Conservation (phyloP, 2,329 filamentous ascomycete genomes). For the Fusarium sp. region DNA sequence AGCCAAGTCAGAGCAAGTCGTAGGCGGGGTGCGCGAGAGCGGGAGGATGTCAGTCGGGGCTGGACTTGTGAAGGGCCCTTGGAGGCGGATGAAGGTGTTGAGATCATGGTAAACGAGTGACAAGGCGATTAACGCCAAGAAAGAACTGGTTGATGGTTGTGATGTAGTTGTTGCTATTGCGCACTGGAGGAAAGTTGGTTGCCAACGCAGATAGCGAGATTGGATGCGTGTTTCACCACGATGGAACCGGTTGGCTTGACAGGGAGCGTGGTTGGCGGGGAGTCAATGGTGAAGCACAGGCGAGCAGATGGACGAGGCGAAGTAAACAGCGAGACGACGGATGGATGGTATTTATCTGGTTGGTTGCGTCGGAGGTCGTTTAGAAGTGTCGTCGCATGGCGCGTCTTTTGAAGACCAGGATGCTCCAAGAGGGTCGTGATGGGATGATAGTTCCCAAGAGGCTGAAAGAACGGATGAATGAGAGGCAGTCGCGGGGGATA, state of each 20-base stretch:
- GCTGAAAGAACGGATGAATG: constrained; percentile 23
- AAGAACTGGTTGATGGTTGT: background rate
- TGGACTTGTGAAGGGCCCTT: background rate
- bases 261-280: constrained; percentile 23
- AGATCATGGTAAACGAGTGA: constrained; percentile 37
- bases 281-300: constrained; percentile 18
- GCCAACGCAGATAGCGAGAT: constrained; percentile 30
- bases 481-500: constrained; percentile 13
- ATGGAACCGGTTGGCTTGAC: constrained; percentile 29
- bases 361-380: constrained; percentile 7
- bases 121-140: constrained; percentile 27
- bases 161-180: constrained; percentile 3
- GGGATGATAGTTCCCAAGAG: background rate
- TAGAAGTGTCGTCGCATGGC: constrained; percentile 28
- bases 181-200: constrained; percentile 14
- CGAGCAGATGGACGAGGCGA: constrained; percentile 7
- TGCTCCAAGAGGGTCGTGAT: constrained; percentile 1
- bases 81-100: constrained; percentile 14
- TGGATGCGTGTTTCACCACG: constrained; percentile 42
- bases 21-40: constrained; percentile 21
- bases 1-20: constrained; percentile 26
- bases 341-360: constrained; percentile 18
- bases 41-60: constrained; percentile 1
- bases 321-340: background rate
- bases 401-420: background rate